Evolutionary conservation across 1,284 basidiomycete genomes (phyloP).

Genomic region (Trametes hirsuta): DNA sequence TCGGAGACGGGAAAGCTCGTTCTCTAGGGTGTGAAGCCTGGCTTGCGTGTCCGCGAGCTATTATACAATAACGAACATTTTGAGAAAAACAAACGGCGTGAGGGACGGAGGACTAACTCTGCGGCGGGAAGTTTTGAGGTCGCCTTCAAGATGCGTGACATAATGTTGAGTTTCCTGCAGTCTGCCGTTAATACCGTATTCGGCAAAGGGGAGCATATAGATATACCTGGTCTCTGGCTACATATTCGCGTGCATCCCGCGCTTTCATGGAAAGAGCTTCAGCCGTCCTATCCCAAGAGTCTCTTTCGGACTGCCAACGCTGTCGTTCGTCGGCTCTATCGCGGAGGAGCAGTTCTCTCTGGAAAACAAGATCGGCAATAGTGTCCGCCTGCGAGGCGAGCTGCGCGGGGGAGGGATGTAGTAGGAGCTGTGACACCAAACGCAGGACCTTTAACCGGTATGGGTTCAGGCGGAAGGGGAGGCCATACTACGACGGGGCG

Average conservation of each 20-base stretch:
- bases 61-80: not conserved
- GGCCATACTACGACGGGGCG: constrained; percentile 22
- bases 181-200: not conserved
- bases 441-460: constrained; percentile 50
- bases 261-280: constrained; percentile 62
- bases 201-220: not conserved
- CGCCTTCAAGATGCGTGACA: constrained; percentile 48
- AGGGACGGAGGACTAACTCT: constrained; percentile 44
- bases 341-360: constrained; percentile 59
- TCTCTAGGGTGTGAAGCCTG: constrained; percentile 50
- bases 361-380: constrained; percentile 55
- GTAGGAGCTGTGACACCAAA: constrained; percentile 41
- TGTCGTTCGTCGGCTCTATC: constrained; percentile 57
- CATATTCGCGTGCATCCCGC: constrained; percentile 38
- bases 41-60: constrained; percentile 51
- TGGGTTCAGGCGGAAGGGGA: not conserved
- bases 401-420: constrained; percentile 48
- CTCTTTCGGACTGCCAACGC: constrained; percentile 59
- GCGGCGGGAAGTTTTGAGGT: constrained; percentile 57
- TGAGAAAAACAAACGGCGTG: not conserved
- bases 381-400: constrained; percentile 61
- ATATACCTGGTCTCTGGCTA: constrained; percentile 42
- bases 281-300: constrained; percentile 60
- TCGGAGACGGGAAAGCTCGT: constrained; percentile 55
- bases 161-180: constrained; percentile 55